phyloP scores from a whole-genome alignment of 345 rosid genomes.

The Salix udensis region DNA sequence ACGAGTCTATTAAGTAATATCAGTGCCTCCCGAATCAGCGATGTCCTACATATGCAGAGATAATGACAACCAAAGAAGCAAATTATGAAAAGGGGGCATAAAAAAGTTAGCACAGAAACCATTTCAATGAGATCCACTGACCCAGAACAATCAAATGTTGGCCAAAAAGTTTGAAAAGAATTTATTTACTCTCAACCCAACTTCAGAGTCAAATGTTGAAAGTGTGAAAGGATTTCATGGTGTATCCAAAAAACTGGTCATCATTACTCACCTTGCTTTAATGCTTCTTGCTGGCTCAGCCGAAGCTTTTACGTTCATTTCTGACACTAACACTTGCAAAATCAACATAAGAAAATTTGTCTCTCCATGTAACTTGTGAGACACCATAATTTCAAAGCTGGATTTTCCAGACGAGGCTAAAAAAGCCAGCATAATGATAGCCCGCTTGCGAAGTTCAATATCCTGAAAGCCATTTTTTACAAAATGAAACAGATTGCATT shows the following conservation, averaged over 20 bases:
- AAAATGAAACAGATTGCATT: constrained; percentile 3
- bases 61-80: background rate
- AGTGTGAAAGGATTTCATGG: too few relatives aligned
- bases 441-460: constrained; percentile 62
- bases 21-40: constrained; percentile 67
- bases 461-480: constrained; percentile 49
- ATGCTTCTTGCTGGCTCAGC: constrained; percentile 39
- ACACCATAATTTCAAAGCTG: constrained; percentile 63
- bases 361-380: constrained; percentile 45
- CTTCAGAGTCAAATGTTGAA: too few relatives aligned
- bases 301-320: constrained; percentile 52
- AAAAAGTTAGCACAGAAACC: background rate
- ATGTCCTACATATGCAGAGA: constrained; percentile 38
- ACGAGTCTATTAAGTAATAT: constrained; percentile 79
- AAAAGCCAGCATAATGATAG: constrained; percentile 57
- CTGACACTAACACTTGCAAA: constrained; percentile 62
- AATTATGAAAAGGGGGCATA: background rate
- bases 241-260: background rate
- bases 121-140: background rate
- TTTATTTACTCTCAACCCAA: too few relatives aligned
- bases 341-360: constrained; percentile 61
- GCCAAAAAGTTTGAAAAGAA: too few relatives aligned
- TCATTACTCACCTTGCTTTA: constrained; percentile 55
- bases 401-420: constrained; percentile 69
- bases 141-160: too few relatives aligned